phyloP scores from a whole-genome alignment of 768 basidiomycete species.

The Trametes cinnabarina region DNA sequence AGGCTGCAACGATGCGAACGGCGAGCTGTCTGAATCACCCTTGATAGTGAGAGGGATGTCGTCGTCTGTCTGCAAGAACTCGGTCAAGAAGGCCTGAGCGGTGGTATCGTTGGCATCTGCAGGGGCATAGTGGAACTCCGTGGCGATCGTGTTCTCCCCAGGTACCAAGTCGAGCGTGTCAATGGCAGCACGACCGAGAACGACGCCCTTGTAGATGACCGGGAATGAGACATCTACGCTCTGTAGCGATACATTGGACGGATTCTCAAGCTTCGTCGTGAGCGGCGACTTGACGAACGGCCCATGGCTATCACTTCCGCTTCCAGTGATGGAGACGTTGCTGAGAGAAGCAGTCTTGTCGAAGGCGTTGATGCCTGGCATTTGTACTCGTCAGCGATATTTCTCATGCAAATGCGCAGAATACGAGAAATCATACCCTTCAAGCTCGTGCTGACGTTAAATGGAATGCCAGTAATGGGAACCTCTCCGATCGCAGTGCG shows the following conservation, averaged over 20 bases:
- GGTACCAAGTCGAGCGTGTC: conserved; percentile 57
- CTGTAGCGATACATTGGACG: conserved; percentile 62
- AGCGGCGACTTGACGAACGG: conserved; percentile 58
- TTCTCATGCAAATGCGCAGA: too few species aligned
- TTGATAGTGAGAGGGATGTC: conserved; percentile 51
- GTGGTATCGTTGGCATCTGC: conserved; percentile 62
- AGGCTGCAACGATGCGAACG: conserved; percentile 56
- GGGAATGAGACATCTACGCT: conserved; percentile 59
- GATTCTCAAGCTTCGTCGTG: conserved; percentile 59
- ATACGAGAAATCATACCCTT: conserved; percentile 36
- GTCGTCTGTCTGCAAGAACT: conserved; percentile 55
- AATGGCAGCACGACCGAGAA: conserved; percentile 59
- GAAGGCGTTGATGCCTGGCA: conserved; percentile 48
- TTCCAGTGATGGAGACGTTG: conserved; percentile 61
- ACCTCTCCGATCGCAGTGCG: conserved; percentile 65
- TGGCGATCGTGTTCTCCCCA: conserved; percentile 48
- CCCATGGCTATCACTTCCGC: conserved; percentile 59
- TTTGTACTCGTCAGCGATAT: not conserved
- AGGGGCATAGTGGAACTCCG: conserved; percentile 71
- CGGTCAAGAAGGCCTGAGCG: conserved; percentile 60
- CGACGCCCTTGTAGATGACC: conserved; percentile 52
- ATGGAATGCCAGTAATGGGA: conserved; percentile 61
- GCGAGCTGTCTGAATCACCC: conserved; percentile 59
- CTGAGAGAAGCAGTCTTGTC: conserved; percentile 48
- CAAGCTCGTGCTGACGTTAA: conserved; percentile 56